Percentiles rank a stretch among this genome's conserved stretches.
Evolutionary conservation across 805 yeast genomes (phyloP).

Genomic region (Saccharomycopsis sp.): DNA sequence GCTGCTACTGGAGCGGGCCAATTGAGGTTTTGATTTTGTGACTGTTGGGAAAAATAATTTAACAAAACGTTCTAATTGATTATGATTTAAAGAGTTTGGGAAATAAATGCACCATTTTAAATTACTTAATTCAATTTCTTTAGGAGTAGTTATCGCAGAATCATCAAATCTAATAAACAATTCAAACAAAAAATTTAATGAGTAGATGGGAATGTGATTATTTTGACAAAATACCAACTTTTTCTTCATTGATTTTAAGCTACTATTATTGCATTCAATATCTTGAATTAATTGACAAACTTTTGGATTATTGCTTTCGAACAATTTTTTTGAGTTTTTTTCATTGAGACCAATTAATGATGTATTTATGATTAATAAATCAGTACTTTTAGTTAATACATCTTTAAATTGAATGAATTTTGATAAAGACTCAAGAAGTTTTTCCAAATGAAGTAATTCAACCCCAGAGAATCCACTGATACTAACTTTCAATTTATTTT

Average conservation of each 20-base stretch:
- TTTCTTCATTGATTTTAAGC: slow-evolving; percentile 35
- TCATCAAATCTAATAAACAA: no score
- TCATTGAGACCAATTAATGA: slow-evolving; percentile 33
- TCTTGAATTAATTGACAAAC: slow-evolving; percentile 21
- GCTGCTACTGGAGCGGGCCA: not conserved
- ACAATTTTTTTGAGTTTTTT: slow-evolving; percentile 26
- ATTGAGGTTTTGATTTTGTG: not conserved
- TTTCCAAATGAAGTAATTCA: slow-evolving; percentile 59
- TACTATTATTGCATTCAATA: slow-evolving; percentile 23
- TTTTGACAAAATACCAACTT: slow-evolving; percentile 49
- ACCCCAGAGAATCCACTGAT: slow-evolving; percentile 72
- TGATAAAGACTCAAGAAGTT: slow-evolving; percentile 46
- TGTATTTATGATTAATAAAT: slow-evolving; percentile 46
- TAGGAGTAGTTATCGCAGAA: no score
- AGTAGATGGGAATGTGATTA: slow-evolving; percentile 49
- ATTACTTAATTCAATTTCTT: slow-evolving; percentile 25
- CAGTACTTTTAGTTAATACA: slow-evolving; percentile 39
- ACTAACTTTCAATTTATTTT: slow-evolving; percentile 31
- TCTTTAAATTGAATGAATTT: slow-evolving; percentile 34
- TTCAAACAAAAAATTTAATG: slow-evolving; percentile 46
- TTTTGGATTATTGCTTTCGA: slow-evolving; percentile 23
- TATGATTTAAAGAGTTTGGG: slow-evolving; percentile 23
- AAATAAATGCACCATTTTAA: slow-evolving; percentile 48
- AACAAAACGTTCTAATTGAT: not conserved
- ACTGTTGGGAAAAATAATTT: not conserved